Evolutionary conservation across 202 grass and related monocot genomes (phyloP).

Genomic region (Schoenoplectus triqueter): DNA sequence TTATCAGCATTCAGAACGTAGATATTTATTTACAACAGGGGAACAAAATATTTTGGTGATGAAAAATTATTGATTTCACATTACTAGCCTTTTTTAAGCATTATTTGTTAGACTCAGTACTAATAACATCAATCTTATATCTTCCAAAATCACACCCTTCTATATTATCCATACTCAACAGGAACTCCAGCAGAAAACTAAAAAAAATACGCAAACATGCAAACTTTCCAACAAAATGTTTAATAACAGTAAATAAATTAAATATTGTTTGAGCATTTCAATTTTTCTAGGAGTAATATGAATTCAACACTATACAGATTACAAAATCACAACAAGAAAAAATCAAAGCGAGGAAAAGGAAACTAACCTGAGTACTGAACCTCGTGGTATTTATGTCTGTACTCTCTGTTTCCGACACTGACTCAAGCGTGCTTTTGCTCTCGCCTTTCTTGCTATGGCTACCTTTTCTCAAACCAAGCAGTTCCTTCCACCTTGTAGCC

Average conservation of each 20-base stretch:
- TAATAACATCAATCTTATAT: too few relatives aligned
- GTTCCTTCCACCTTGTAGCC: constrained; percentile 83
- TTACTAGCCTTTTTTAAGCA: too few relatives aligned
- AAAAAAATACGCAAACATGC: not conserved
- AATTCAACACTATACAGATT: not conserved
- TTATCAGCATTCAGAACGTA: too few relatives aligned
- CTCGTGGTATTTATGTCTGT: constrained; percentile 32
- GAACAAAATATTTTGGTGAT: too few relatives aligned
- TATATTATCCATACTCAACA: too few relatives aligned
- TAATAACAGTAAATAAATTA: not conserved
- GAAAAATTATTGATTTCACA: too few relatives aligned
- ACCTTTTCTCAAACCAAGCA: constrained; percentile 65
- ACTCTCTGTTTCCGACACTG: constrained; percentile 45
- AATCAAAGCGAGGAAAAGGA: not conserved
- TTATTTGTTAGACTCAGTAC: too few relatives aligned
- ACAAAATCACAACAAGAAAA: constrained; percentile 10
- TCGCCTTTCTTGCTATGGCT: constrained; percentile 48
- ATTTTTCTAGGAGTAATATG: not conserved
- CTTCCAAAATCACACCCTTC: too few relatives aligned
- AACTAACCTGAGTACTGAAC: constrained; percentile 31
- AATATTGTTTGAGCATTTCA: not conserved
- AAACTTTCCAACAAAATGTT: not conserved
- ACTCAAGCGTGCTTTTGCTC: constrained; percentile 29
- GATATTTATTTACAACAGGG: too few relatives aligned
- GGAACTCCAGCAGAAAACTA: too few relatives aligned